Evolutionary conservation across 495 filamentous ascomycete species (phyloP).

Genomic region (Podospora pseudocomata): DNA sequence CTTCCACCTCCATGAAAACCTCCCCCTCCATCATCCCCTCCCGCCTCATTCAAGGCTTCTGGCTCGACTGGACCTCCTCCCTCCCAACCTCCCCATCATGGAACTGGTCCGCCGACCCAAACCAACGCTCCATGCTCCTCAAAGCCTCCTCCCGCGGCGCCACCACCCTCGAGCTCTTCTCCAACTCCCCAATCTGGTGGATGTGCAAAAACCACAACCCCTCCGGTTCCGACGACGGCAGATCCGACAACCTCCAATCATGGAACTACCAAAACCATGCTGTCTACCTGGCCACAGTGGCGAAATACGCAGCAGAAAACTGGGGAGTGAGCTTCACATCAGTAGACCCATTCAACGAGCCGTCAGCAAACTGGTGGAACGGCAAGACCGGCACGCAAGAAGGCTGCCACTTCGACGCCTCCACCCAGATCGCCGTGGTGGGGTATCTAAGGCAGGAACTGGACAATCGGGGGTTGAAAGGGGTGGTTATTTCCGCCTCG

Average conservation of each 20-base stretch:
- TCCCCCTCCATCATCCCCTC: slow-evolving; percentile 35
- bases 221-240: slow-evolving; percentile 30
- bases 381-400: slow-evolving; percentile 35
- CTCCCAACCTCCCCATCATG: slow-evolving; percentile 29
- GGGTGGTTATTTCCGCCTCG: slow-evolving; percentile 28
- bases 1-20: slow-evolving; percentile 31
- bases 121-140: slow-evolving; percentile 34
- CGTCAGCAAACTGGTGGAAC: slow-evolving; percentile 38
- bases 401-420: slow-evolving; percentile 33
- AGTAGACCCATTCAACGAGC: slow-evolving; percentile 42
- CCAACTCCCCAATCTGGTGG: slow-evolving; percentile 44
- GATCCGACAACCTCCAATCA: slow-evolving; percentile 33
- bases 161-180: slow-evolving; percentile 39
- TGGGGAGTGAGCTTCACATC: slow-evolving; percentile 35
- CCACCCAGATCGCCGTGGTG: slow-evolving; percentile 29
- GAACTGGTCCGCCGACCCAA: slow-evolving; percentile 33
- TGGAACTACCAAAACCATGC: slow-evolving; percentile 39
- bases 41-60: slow-evolving; percentile 38
- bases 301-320: slow-evolving; percentile 33
- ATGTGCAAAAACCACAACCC: slow-evolving; percentile 41
- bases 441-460: slow-evolving; percentile 27
- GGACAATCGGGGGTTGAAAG: slow-evolving; percentile 26
- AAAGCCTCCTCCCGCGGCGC: slow-evolving; percentile 34
- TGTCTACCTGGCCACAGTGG: slow-evolving; percentile 40
- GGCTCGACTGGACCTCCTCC: slow-evolving; percentile 33